These are phyloP conservation scores for Williopsis jadinii DNA, from an alignment of 1,139 yeast species.

Conservation along the genomic window DNA sequence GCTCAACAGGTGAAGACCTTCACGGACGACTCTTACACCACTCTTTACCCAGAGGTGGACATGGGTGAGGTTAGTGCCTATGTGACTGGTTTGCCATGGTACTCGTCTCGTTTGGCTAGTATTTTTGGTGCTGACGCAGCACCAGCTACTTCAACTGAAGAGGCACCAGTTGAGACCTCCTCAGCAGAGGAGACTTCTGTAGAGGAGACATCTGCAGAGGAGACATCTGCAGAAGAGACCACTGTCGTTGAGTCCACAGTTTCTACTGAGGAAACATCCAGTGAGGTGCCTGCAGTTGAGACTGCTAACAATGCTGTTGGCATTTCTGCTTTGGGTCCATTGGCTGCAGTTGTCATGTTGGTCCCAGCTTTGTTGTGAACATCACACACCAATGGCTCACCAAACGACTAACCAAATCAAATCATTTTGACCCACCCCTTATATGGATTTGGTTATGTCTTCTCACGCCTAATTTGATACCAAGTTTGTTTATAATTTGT, in stretches of 20 bases:
- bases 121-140: constrained; percentile 12
- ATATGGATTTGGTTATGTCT: no score
- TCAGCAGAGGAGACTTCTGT: no score
- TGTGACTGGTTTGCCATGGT: constrained; percentile 38
- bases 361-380: constrained; percentile 7
- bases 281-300: background rate
- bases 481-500: no score
- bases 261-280: constrained; percentile 4
- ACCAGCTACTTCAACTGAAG: constrained; percentile 10
- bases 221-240: no score
- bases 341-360: constrained; percentile 22
- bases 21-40: constrained; percentile 36
- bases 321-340: constrained; percentile 46
- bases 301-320: background rate
- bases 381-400: no score
- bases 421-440: no score
- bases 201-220: no score
- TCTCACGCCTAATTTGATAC: no score
- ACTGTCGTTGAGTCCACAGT: constrained; percentile 19
- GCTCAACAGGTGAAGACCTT: constrained; percentile 31
- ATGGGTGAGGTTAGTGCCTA: constrained; percentile 26
- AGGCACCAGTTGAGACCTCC: background rate
- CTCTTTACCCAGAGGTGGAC: constrained; percentile 25
- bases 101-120: constrained; percentile 31
- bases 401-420: no score